Conservation (phyloP, 768 basidiomycete genomes). For the Leucosporidium yakuticum region DNA sequence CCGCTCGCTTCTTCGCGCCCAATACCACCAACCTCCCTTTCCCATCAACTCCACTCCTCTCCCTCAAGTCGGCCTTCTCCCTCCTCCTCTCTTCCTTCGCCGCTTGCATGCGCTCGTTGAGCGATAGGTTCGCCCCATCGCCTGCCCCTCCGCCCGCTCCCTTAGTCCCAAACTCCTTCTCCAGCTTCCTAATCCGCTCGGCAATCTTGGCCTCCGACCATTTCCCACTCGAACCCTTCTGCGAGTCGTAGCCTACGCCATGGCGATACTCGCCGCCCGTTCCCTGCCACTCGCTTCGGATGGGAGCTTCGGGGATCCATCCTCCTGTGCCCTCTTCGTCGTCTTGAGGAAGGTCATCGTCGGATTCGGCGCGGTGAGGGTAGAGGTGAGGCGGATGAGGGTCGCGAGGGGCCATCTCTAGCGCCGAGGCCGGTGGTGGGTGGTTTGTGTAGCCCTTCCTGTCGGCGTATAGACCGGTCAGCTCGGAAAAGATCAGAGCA, state of each 20-base stretch:
- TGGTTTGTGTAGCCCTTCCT: background rate
- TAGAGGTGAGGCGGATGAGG: background rate
- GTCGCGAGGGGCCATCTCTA: no score
- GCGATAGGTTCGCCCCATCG: background rate
- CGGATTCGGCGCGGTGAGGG: background rate
- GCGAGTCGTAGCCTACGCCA: constrained; percentile 13
- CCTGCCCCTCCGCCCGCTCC: no score
- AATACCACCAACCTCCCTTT: background rate
- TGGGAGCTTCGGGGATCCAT: background rate
- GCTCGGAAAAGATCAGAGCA: no score
- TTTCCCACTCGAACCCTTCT: no score
- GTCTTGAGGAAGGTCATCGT: background rate
- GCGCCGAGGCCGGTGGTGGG: background rate
- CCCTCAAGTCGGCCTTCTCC: background rate
- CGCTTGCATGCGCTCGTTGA: background rate
- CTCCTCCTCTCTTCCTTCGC: background rate
- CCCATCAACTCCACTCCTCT: background rate
- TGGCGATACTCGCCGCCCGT: constrained; percentile 1
- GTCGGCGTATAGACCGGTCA: no score
- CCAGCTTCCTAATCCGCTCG: background rate
- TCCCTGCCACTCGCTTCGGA: background rate
- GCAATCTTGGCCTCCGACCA: background rate
- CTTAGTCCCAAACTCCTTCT: background rate
- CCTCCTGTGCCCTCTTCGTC: background rate
- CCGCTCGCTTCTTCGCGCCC: background rate